Percentiles rank a stretch among this genome's conserved stretches.
These are phyloP conservation scores for Trichoderma oligosporum DNA, from an alignment of 2,329 filamentous ascomycete genomes.

Conservation along the genomic window DNA sequence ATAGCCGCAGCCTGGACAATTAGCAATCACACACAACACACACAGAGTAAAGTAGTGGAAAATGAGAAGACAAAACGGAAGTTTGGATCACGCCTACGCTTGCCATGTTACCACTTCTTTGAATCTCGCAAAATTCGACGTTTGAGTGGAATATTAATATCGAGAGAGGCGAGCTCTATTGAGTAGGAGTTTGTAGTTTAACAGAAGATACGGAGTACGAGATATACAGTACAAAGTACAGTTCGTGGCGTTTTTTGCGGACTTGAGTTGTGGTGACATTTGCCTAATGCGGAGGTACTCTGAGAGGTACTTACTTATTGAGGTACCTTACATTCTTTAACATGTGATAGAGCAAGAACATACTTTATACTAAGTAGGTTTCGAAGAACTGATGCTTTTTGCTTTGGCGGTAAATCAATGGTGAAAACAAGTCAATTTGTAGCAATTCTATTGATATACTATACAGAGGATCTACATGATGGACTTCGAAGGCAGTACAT, in stretches of 20 bases:
- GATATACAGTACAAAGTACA: neutral
- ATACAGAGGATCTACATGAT: too few species aligned
- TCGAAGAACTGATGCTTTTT: too few species aligned
- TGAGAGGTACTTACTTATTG: too few species aligned
- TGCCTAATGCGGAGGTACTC: neutral
- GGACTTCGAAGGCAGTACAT: too few species aligned
- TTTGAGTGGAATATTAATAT: neutral
- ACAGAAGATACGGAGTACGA: neutral
- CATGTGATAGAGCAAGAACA: too few species aligned
- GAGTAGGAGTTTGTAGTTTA: neutral
- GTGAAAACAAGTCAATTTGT: too few species aligned
- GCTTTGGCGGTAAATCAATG: too few species aligned
- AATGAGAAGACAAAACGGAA: neutral
- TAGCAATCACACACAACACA: neutral
- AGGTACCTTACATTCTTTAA: too few species aligned
- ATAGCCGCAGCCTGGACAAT: neutral
- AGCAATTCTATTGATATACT: too few species aligned
- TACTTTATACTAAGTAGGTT: too few species aligned
- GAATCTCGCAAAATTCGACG: neutral
- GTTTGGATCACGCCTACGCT: neutral
- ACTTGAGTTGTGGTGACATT: neutral
- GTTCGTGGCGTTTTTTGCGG: neutral
- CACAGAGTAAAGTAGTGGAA: neutral
- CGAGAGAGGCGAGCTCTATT: neutral
- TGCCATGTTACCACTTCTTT: neutral